A percentile compares a stretch with the other conserved stretches of the same genome.
These are phyloP conservation scores for Quambalaria eucalypti DNA, from an alignment of 1,284 basidiomycete genomes.

Conservation along the genomic window DNA sequence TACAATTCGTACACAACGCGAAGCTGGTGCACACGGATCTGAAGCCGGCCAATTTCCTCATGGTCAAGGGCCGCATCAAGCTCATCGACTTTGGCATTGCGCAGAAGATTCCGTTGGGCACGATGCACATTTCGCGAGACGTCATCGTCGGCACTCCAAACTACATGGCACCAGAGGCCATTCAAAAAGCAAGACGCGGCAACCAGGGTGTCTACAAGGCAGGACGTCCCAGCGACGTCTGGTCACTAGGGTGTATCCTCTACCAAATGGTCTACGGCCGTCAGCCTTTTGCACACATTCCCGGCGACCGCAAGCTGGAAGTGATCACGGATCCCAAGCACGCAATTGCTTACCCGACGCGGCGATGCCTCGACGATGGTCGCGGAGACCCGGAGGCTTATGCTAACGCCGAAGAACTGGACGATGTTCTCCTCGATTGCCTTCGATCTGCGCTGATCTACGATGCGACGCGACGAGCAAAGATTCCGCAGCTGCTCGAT, in stretches of 20 bases:
- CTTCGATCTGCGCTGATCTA: conserved; percentile 68
- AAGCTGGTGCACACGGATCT: conserved; percentile 44
- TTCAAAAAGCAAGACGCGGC: conserved; percentile 27
- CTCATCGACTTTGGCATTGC: conserved; percentile 96
- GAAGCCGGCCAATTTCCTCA: conserved; percentile 57
- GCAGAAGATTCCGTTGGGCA: conserved; percentile 59
- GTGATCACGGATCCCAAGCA: conserved; percentile 68
- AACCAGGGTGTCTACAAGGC: conserved; percentile 32
- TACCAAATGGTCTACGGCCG: conserved; percentile 92
- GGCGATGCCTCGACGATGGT: conserved; percentile 54
- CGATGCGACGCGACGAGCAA: conserved; percentile 65
- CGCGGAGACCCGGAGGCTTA: neutral
- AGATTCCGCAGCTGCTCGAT: conserved; percentile 60
- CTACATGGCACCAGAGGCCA: conserved; percentile 47
- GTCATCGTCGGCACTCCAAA: conserved; percentile 46
- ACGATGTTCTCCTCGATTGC: conserved; percentile 60
- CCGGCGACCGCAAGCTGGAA: conserved; percentile 81
- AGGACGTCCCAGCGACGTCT: conserved; percentile 61
- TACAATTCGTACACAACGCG: conserved; percentile 44
- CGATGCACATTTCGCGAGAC: conserved; percentile 44
- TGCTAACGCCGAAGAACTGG: conserved; percentile 51
- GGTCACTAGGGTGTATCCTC: conserved; percentile 91
- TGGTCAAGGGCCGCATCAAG: conserved; percentile 77
- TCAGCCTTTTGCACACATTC: conserved; percentile 79
- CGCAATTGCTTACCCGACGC: conserved; percentile 66